Conservation (phyloP, 2,329 filamentous ascomycete genomes). For the Phialemoniopsis sp. region DNA sequence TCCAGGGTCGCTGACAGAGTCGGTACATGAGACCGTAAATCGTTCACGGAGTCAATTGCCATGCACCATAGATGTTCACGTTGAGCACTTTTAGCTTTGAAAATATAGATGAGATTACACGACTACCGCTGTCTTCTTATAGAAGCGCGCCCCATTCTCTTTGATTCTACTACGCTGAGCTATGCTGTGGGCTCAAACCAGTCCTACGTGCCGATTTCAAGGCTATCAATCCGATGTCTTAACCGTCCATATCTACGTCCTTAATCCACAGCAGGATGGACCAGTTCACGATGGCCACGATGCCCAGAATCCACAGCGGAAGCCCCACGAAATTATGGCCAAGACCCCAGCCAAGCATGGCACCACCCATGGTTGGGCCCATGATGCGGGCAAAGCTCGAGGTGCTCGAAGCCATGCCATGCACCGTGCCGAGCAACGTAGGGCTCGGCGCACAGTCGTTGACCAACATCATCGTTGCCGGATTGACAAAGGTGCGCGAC, state of each 20-base stretch:
- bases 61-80: conserved; percentile 6
- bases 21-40: conserved; percentile 1
- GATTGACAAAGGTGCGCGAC: conserved; percentile 15
- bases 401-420: conserved; percentile 17
- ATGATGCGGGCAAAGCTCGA: conserved; percentile 16
- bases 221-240: too few relatives aligned
- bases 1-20: conserved; percentile 1
- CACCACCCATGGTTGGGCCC: conserved; percentile 14
- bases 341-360: conserved; percentile 16
- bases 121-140: too few relatives aligned
- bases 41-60: not conserved
- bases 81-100: too few relatives aligned
- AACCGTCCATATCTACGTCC: too few relatives aligned
- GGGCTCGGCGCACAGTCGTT: conserved; percentile 16
- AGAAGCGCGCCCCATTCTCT: too few relatives aligned
- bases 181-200: too few relatives aligned
- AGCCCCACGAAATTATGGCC: conserved; percentile 13
- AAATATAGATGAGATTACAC: too few relatives aligned
- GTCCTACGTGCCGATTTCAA: too few relatives aligned
- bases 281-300: not conserved
- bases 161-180: too few relatives aligned
- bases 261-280: too few relatives aligned
- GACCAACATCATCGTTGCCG: conserved; percentile 17
- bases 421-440: conserved; percentile 13
- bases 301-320: conserved; percentile 12